Conservation (phyloP, 73 alveolate genomes). For the Paramecium bursaria region DNA sequence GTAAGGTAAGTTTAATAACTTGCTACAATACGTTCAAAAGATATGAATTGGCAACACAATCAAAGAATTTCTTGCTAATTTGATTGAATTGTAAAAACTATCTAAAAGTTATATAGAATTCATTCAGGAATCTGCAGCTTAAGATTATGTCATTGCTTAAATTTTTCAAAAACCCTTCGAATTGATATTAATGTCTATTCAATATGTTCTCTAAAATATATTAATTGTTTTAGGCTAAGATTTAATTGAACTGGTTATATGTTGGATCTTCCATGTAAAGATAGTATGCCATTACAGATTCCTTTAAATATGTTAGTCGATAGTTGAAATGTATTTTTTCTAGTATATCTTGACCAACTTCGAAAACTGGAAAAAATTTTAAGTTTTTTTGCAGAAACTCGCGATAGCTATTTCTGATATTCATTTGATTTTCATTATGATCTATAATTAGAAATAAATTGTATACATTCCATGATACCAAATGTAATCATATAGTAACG, state of each 20-base stretch:
- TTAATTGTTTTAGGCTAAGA: background rate
- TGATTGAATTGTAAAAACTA: background rate
- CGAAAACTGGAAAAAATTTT: slow-evolving; percentile 1
- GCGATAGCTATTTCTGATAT: slow-evolving; percentile 18
- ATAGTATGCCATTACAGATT: slow-evolving; percentile 58
- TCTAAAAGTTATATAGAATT: slow-evolving; percentile 14
- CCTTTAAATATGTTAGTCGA: slow-evolving; percentile 46
- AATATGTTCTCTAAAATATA: background rate
- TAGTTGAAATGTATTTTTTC: slow-evolving; percentile 44
- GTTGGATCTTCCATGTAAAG: slow-evolving; percentile 33
- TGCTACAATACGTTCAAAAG: background rate
- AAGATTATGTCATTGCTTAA: slow-evolving; percentile 1
- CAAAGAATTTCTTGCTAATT: background rate
- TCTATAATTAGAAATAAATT: background rate
- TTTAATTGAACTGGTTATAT: background rate
- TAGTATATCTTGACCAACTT: background rate
- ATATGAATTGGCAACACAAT: background rate
- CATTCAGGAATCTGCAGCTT: slow-evolving; percentile 48
- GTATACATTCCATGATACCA: slow-evolving; percentile 50
- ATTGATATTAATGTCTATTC: background rate
- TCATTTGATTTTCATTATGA: slow-evolving; percentile 21
- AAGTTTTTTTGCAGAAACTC: background rate
- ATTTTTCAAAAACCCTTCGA: background rate
- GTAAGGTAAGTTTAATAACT: too few species aligned
- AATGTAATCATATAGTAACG: slow-evolving; percentile 27